A percentile compares a stretch with the other conserved stretches of the same genome.
Conservation (phyloP, 2,329 filamentous ascomycete genomes). For the Aureobasidium sp. region DNA sequence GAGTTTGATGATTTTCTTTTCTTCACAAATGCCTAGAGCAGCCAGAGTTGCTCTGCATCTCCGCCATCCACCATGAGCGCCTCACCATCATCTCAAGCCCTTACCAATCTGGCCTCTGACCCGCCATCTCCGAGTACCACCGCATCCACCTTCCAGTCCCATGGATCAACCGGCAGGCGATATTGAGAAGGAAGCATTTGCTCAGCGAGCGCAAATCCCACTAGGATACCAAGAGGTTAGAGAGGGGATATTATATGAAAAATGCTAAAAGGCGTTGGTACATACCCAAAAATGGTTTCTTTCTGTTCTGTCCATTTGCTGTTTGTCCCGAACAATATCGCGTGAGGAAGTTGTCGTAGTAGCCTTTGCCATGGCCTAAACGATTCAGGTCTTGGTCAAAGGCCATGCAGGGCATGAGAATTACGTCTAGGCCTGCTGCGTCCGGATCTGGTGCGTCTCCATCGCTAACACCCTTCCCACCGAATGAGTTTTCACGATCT, state of each 20-base stretch:
- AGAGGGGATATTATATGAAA: neutral
- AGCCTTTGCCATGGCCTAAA: constrained; percentile 90
- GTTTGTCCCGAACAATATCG: constrained; percentile 48
- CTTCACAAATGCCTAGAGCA: neutral
- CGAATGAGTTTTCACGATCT: constrained; percentile 65
- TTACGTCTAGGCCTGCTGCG: constrained; percentile 61
- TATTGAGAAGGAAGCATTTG: constrained; percentile 65
- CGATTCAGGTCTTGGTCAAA: constrained; percentile 72
- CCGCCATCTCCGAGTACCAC: constrained; percentile 27
- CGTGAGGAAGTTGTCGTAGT: constrained; percentile 89
- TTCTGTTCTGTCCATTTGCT: constrained; percentile 27
- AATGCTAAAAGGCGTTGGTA: constrained; percentile 26
- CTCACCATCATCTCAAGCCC: constrained; percentile 1
- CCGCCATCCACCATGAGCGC: neutral
- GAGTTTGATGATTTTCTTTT: neutral
- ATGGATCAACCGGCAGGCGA: constrained; percentile 63
- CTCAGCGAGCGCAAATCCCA: constrained; percentile 78
- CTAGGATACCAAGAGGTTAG: constrained; percentile 30
- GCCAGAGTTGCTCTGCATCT: neutral
- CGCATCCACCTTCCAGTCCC: constrained; percentile 75
- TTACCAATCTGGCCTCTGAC: constrained; percentile 12
- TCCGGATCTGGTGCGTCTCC: constrained; percentile 17
- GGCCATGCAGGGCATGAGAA: constrained; percentile 86
- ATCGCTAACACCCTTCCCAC: constrained; percentile 46
- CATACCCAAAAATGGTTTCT: constrained; percentile 55